Evolutionary conservation across 2,329 filamentous ascomycete species (phyloP).

Genomic region (Cadophora gregata): DNA sequence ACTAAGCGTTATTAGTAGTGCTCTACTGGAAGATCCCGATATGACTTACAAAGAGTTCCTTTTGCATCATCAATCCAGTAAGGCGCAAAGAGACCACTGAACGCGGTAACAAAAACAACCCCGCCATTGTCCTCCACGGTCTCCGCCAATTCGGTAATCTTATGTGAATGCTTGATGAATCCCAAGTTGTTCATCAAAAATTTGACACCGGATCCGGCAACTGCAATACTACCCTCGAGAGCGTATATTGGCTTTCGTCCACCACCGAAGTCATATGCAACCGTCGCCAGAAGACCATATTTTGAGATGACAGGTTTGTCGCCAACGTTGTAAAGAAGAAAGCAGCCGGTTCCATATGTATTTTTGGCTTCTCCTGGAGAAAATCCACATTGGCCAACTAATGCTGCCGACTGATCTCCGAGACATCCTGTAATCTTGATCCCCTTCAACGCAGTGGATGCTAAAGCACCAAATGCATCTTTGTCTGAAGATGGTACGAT

Average conservation of each 20-base stretch:
- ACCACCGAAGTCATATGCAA: conserved; percentile 77
- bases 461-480: conserved; percentile 70
- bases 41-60: conserved; percentile 66
- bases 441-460: conserved; percentile 66
- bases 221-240: conserved; percentile 78
- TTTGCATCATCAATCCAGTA: conserved; percentile 80
- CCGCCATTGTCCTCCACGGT: conserved; percentile 72
- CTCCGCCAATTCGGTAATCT: conserved; percentile 68
- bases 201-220: conserved; percentile 77
- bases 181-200: conserved; percentile 71
- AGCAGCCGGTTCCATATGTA: conserved; percentile 86
- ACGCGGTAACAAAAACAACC: conserved; percentile 73
- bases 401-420: conserved; percentile 80
- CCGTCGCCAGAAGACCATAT: conserved; percentile 77
- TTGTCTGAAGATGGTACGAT: conserved; percentile 77
- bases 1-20: conserved; percentile 47
- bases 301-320: conserved; percentile 79
- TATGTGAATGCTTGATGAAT: conserved; percentile 64
- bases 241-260: conserved; percentile 72
- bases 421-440: conserved; percentile 77
- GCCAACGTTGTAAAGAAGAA: conserved; percentile 83
- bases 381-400: conserved; percentile 83
- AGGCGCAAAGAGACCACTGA: conserved; percentile 74
- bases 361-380: conserved; percentile 80
- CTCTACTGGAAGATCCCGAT: not conserved